Conservation (phyloP, 108 stramenopile species). For the Mediolabrus comicus region DNA sequence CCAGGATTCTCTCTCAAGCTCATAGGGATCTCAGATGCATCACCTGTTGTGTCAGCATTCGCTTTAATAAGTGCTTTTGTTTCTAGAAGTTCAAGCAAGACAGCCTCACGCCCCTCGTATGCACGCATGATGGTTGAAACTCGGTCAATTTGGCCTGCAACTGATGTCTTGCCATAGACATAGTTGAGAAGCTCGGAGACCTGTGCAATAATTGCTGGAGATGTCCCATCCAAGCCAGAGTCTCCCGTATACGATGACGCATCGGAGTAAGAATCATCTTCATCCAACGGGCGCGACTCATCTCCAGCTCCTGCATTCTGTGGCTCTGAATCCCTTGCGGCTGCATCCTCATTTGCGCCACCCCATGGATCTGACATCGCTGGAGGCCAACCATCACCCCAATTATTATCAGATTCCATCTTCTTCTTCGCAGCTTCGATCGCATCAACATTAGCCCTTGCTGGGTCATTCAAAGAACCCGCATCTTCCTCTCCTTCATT, state of each 20-base stretch:
- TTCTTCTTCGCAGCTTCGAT: slow-evolving; percentile 67
- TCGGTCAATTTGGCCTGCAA: slow-evolving; percentile 89
- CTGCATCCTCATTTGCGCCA: slow-evolving; percentile 20
- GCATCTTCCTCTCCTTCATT: slow-evolving; percentile 37
- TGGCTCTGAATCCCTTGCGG: slow-evolving; percentile 10
- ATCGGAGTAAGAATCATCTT: slow-evolving; percentile 52
- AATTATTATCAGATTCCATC: slow-evolving; percentile 34
- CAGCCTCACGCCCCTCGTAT: slow-evolving; percentile 89
- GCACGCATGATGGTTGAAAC: slow-evolving; percentile 91
- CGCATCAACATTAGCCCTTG: slow-evolving; percentile 33
- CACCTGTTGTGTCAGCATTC: slow-evolving; percentile 75
- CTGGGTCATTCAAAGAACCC: slow-evolving; percentile 37
- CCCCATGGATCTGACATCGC: slow-evolving; percentile 50
- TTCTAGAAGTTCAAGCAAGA: slow-evolving; percentile 81
- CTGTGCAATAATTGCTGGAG: slow-evolving; percentile 88
- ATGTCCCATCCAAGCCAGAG: slow-evolving; percentile 77
- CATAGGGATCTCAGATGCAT: slow-evolving; percentile 62
- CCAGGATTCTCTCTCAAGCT: slow-evolving; percentile 65
- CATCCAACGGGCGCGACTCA: slow-evolving; percentile 17
- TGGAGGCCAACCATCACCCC: slow-evolving; percentile 44
- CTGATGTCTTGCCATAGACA: slow-evolving; percentile 88
- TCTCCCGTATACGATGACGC: slow-evolving; percentile 58
- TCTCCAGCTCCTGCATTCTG: slow-evolving; percentile 12
- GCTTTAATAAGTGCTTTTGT: slow-evolving; percentile 90
- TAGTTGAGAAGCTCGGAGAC: slow-evolving; percentile 90